Base-by-base conservation (phyloP, 306 rosid genomes). In the Vachellia collinsii region DNA sequence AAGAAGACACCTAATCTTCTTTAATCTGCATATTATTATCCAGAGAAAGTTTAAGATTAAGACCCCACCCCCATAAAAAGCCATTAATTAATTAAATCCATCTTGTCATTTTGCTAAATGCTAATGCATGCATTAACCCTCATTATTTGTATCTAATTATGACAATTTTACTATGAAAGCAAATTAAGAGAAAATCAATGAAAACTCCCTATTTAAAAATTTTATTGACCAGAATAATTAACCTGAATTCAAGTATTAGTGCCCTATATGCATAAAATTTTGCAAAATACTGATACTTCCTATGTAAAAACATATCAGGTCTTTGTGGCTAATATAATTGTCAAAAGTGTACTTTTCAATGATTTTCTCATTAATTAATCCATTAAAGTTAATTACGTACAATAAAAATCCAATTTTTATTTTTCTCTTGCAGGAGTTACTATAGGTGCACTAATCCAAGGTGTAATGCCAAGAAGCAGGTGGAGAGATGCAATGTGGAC, bases 391-490 rank as follows among this genome's bases (percentile, higher is more conserved):
- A 63, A 72, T 37, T 17, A 51, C 42, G 16, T 65, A 20, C 1
- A 2, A 29, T 56, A 58, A 58, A 22, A 53, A 14, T 43, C 34
- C 39, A 50, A 51, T 5, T 10, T 48, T 44, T 44, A 3, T 54
- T 19, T 46, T n/a, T 72, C 23, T 6, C 36, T 34, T 36, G 13
- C 50, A 94, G 97, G 88, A 94, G 99, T 81, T 94, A 94, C 70
- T 92, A 94, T 58, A 93, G 91, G 80, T 94, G 97, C 82, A 92
- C 97, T 62, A 94, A 93, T 72, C 95, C 99, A 80, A 91, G 95
- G 77, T 94, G 97, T 77, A 84, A 88, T 83, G 99, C 99, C 16
- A 94, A 92, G 92, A 94, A 91, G 84, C 99, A 94, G 63, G 97
- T 94, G 11, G 99, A 94, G 75, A 91, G 92, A 90, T 92, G 95